A percentile compares a stretch with the other conserved stretches of the same genome.
These are phyloP conservation scores for Daldinia caldariorum DNA, from an alignment of 495 filamentous ascomycete genomes.

Conservation along the genomic window DNA sequence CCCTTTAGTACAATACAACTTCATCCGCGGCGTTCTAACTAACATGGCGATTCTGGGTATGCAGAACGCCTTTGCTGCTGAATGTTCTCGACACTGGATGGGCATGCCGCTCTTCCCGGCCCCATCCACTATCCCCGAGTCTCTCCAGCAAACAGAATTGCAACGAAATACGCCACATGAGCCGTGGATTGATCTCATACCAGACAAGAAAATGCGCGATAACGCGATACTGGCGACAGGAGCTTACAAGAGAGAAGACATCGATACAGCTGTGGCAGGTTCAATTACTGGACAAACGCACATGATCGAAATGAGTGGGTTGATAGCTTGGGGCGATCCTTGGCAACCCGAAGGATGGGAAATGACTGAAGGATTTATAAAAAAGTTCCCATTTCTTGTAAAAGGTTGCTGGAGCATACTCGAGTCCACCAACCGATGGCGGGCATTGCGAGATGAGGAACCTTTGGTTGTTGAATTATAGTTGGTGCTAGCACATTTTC, in stretches of 20 bases:
- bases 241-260: slow-evolving; percentile 56
- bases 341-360: slow-evolving; percentile 58
- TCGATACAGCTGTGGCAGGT: slow-evolving; percentile 53
- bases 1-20: slow-evolving; percentile 51
- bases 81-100: slow-evolving; percentile 27
- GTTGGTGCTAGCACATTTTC: neutral
- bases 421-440: slow-evolving; percentile 57
- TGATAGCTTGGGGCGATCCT: slow-evolving; percentile 60
- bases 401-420: slow-evolving; percentile 53
- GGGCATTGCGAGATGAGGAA: slow-evolving; percentile 49
- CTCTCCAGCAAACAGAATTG: slow-evolving; percentile 59
- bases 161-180: slow-evolving; percentile 58
- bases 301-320: slow-evolving; percentile 33
- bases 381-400: slow-evolving; percentile 57
- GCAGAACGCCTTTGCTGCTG: slow-evolving; percentile 27
- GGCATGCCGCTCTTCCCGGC: slow-evolving; percentile 32
- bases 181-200: slow-evolving; percentile 66
- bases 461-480: slow-evolving; percentile 32
- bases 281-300: slow-evolving; percentile 16
- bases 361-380: slow-evolving; percentile 52
- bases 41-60: slow-evolving; percentile 44
- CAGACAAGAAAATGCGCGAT: slow-evolving; percentile 60
- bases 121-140: slow-evolving; percentile 47
- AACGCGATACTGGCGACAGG: slow-evolving; percentile 58
- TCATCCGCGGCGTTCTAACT: slow-evolving; percentile 47